Conservation (phyloP, 768 basidiomycete species). For the Kwoniella shandongensis region DNA sequence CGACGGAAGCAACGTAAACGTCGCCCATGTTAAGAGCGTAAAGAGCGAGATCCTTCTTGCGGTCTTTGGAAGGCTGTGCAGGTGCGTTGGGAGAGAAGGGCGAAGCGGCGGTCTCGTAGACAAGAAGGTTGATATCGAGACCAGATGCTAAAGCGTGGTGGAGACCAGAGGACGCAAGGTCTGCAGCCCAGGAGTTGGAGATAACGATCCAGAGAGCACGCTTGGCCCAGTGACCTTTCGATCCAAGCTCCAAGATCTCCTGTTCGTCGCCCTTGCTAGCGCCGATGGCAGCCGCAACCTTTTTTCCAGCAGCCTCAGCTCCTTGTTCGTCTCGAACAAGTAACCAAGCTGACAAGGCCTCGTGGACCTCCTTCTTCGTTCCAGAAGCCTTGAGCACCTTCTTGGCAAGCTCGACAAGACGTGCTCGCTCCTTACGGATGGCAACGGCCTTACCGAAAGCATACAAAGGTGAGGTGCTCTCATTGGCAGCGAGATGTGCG, state of each 20-base stretch:
- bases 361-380: slow-evolving; percentile 62
- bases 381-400: slow-evolving; percentile 62
- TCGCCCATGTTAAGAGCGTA: slow-evolving; percentile 99
- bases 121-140: slow-evolving; percentile 89
- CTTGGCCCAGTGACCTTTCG: slow-evolving; percentile 65
- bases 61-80: slow-evolving; percentile 57
- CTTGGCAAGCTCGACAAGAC: slow-evolving; percentile 66
- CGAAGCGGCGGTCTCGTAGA: slow-evolving; percentile 90
- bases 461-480: slow-evolving; percentile 90
- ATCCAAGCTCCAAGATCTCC: slow-evolving; percentile 62
- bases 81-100: slow-evolving; percentile 63
- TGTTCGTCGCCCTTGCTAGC: slow-evolving; percentile 54
- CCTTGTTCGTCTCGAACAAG: slow-evolving; percentile 67
- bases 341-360: slow-evolving; percentile 72
- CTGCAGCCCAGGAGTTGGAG: slow-evolving; percentile 97
- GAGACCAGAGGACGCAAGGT: slow-evolving; percentile 89
- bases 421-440: slow-evolving; percentile 70
- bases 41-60: slow-evolving; percentile 93
- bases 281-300: slow-evolving; percentile 63
- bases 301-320: slow-evolving; percentile 60
- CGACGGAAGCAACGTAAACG: slow-evolving; percentile 91
- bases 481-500: slow-evolving; percentile 63
- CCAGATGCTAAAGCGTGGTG: slow-evolving; percentile 91
- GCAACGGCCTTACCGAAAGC: slow-evolving; percentile 88
- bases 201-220: slow-evolving; percentile 94